Base-by-base conservation (phyloP, 371 early-diverging fungal species). In the Synchytrium microbalum region DNA sequence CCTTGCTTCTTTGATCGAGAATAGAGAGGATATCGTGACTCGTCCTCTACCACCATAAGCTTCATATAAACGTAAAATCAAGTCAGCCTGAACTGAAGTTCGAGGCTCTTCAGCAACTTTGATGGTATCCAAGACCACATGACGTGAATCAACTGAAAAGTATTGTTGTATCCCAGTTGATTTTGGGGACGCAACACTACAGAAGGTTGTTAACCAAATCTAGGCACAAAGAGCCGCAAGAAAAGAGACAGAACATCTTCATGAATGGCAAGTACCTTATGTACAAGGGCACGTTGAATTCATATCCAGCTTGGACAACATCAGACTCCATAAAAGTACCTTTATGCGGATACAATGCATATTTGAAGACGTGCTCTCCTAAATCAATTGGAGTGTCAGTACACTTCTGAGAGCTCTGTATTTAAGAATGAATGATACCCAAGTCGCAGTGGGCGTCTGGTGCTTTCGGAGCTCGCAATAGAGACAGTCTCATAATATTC, bases 31-130 rank as follows among this genome's bases (percentile, higher is more conserved):
- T 32, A 92, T 64, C 23, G 61, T 68, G 25, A 78, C 84, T 26
- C 63, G 70, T 1, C 88, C 87, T 13, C 87, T 88, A 3, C 95
- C 95, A n/a, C 98, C 96, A 72, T 84, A 90, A 0, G 92, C 86
- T 72, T 98, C 96, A 71, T 92, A 92, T 8, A 96, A 63, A 52
- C 98, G 81, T 26, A 98, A 63, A 30, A 96, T 77, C 19, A 96
- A 59, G 54, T 79, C 74, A 29, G 84, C 75, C 19, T 64, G 25
- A 13, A 53, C 68, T 10, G 33, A 19, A 1, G 32, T 59, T 2
- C 74, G 62, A 8, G 75, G 72, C 69, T 92, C 92, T 74, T 95
- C 95, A 1, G 95, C 88, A 10, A 78, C 67, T 72, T 95, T 96
- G 64, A 96, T 73, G 0, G 92, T 90, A 69, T 95, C 95, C 58